phyloP scores from a whole-genome alignment of 2,329 filamentous ascomycete genomes.

The Colletotrichum destructivum region DNA sequence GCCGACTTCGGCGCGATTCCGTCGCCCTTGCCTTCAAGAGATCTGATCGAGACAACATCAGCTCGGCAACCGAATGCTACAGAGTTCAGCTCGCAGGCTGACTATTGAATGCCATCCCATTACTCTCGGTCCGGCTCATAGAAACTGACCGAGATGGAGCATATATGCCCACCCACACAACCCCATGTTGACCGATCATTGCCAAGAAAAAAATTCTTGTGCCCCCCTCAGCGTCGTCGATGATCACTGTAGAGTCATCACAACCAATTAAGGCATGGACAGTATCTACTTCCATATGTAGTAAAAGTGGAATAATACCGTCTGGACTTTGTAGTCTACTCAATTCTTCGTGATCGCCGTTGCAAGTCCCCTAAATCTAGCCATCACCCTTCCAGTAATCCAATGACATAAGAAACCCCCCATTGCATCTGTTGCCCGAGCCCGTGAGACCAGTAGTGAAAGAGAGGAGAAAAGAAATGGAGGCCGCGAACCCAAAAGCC shows the following conservation, averaged over 20 bases:
- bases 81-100: no score
- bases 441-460: not conserved
- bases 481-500: not conserved
- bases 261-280: no score
- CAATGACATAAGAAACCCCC: conserved; percentile 18
- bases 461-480: not conserved
- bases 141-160: not conserved
- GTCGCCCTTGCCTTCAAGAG: not conserved
- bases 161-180: not conserved
- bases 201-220: not conserved
- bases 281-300: no score
- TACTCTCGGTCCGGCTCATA: not conserved
- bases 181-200: not conserved
- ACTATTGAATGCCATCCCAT: no score
- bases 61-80: not conserved
- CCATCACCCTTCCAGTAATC: conserved; percentile 12
- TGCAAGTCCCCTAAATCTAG: conserved; percentile 25
- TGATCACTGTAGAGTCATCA: not conserved
- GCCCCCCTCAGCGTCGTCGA: not conserved
- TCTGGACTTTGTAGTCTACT: conserved; percentile 36
- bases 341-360: conserved; percentile 31
- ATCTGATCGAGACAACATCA: not conserved
- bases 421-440: not conserved
- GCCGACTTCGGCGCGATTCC: not conserved
- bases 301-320: not conserved